Evolutionary conservation across 2,329 filamentous ascomycete species (phyloP).

Genomic region (Hansfordia pulvinata): DNA sequence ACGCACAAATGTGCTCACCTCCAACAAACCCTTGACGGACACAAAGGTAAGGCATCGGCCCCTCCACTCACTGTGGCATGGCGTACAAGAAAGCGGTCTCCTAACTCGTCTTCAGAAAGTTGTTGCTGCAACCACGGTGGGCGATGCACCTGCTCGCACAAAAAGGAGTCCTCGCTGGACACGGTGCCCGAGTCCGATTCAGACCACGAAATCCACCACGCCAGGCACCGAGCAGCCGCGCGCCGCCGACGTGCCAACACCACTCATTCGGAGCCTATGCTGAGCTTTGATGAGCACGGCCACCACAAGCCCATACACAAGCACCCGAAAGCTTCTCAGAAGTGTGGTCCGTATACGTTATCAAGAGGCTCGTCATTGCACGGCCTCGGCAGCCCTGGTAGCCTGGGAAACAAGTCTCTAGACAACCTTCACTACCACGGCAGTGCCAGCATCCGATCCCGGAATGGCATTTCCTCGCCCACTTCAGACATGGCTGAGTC

Average conservation of each 20-base stretch:
- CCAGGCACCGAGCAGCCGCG: conserved; percentile 24
- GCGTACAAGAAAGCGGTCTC: conserved; percentile 9
- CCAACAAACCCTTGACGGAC: conserved; percentile 41
- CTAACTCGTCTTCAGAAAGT: conserved; percentile 31
- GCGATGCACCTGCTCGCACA: conserved; percentile 50
- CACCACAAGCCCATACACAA: conserved; percentile 51
- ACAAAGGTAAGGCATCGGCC: conserved; percentile 36
- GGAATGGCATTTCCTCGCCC: conserved; percentile 19
- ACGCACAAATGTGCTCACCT: conserved; percentile 55
- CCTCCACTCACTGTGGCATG: conserved; percentile 3
- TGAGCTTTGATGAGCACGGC: conserved; percentile 49
- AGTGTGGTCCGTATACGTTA: conserved; percentile 48
- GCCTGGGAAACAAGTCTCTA: conserved; percentile 31
- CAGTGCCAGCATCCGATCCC: conserved; percentile 20
- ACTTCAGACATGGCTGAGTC: conserved; percentile 39
- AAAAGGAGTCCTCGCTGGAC: conserved; percentile 48
- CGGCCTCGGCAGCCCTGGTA: conserved; percentile 26
- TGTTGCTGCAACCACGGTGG: conserved; percentile 60
- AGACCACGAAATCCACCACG: conserved; percentile 28
- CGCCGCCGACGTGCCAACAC: conserved; percentile 47
- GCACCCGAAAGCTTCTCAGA: conserved; percentile 45
- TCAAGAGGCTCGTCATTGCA: conserved; percentile 44
- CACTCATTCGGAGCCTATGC: conserved; percentile 43
- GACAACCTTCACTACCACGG: conserved; percentile 28
- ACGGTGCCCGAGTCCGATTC: conserved; percentile 52